Evolutionary conservation across 1,139 yeast genomes (phyloP), one percentile per base, ranked within the genome.

Genomic region (Nadsonia commutata): DNA sequence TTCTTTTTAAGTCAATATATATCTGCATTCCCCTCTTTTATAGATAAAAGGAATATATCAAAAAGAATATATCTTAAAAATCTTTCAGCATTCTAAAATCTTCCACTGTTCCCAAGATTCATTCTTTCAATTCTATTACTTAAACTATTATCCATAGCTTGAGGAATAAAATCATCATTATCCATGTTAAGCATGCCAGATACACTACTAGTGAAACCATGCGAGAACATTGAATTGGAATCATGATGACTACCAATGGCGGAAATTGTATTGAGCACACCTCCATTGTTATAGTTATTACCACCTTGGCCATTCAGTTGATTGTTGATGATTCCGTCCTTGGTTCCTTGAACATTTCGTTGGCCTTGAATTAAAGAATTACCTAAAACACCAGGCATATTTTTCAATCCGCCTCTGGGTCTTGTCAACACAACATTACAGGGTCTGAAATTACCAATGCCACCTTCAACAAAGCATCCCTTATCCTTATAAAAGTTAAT

Each of bases 391-490:
- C 42, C 43, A 8, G 52, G 53, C 42, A 46, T 27, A 9, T 27
- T 27, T 11, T 16, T 13, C 33, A 27, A 9, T 13, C 33, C 33
- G 13, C 33, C 42, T 31, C 51, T 42, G 13, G 54, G 60, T 43
- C 53, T 57, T 42, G 56, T 50, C 18, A 56, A 45, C 31, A 55
- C 86, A 20, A 83, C 78, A 55, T 76, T 71, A 46, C 84, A 78
- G 40, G 81, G 66, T 56, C 81, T 93, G 49, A 88, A 68, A 53
- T 78, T 81, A 48, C 81, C 90, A 52, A 88, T 67, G 2, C 86
- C 77, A n/a, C 97, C 97, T 59, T 88, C 96, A 27, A 88, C 96
- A 41, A 88, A 68, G 60, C 93, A 81, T 1, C 94, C 94, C 50
- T 74, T 75, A 55, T 83, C 93, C 60, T 94, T 71, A 64, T 76